Base-by-base conservation (phyloP, 2,329 filamentous ascomycete species). In the Hymenoscyphus linearis region DNA sequence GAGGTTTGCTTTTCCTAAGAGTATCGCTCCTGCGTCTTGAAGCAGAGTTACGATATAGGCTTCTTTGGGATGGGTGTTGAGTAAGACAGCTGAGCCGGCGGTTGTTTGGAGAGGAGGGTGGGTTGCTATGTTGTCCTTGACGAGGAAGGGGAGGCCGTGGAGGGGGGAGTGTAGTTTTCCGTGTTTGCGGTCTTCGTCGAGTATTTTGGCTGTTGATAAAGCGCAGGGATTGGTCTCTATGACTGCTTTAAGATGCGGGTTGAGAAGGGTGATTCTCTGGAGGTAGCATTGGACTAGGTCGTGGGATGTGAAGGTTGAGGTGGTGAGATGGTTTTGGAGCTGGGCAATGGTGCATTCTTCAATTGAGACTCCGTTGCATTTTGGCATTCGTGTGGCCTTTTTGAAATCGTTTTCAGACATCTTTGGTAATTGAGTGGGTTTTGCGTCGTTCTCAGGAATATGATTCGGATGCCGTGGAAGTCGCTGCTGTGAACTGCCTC, bases 101-200 rank as follows among this genome's bases (percentile, higher is more conserved):
- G 89, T 91, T 0, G 88, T 92, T 70, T 91, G 82, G 80, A 92
- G 83, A 57, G 81, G 81, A 71, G 91, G 88, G 65, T 84, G 85
- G 9, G 82, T 85, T 26, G 80, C 85, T 59, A 90, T 87, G 70
- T 87, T 88, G 70, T 92, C 88, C 74, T 92, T 92, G 65, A 91
- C 82, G 2, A 88, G 77, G 71, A 89, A 89, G 0, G 89, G 89
- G 52, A 93, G 89, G 2, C 89, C 89, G 71, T 92, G 89, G 1
- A 93, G 78, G 0, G 84, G 84, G 1, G 87, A 82, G n/a, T 86
- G 81, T 10, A 85, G 72, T 44, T 75, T 77, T 26, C 85, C 85
- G 1, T 74, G 68, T 13, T 71, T 69, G 18, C 88, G 80, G 73
- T 91, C 87, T 0, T 69, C 71, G 67, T 92, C 89, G 34, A 85